These are phyloP conservation scores for Solanum gracilifrons DNA, from an alignment of 257 asterid genomes.

Conservation along the genomic window DNA sequence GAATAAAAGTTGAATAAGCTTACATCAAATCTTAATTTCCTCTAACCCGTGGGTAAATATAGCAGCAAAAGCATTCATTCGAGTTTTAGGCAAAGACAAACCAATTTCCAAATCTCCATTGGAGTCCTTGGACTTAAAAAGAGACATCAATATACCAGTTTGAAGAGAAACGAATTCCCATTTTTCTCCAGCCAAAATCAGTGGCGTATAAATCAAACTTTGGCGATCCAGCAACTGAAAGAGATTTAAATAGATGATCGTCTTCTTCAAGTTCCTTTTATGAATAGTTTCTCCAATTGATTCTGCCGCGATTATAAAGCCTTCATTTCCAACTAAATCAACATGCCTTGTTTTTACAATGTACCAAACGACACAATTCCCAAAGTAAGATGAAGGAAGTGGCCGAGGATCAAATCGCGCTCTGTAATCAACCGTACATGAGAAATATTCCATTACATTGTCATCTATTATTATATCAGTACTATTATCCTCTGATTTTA, in stretches of 20 bases:
- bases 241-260: not conserved
- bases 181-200: conserved; percentile 20
- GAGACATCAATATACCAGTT: not conserved
- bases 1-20: no score
- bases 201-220: conserved; percentile 6
- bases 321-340: conserved; percentile 12
- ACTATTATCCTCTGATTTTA: no score
- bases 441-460: no score
- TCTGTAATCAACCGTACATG: no score
- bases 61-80: conserved; percentile 6
- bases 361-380: conserved; percentile 16
- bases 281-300: conserved; percentile 1
- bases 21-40: no score
- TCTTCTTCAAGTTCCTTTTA: not conserved
- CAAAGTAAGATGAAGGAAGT: conserved; percentile 25
- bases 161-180: not conserved
- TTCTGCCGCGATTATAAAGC: conserved; percentile 14
- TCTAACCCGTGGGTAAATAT: conserved; percentile 2
- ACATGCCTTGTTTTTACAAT: conserved; percentile 1
- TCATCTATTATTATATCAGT: no score
- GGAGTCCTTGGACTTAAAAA: not conserved
- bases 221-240: conserved; percentile 15
- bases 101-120: conserved; percentile 13
- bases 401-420: conserved; percentile 15
- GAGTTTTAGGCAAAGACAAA: conserved; percentile 5